These are phyloP conservation scores for Agaricales sp. DNA, from an alignment of 1,284 basidiomycete species.

Conservation along the genomic window DNA sequence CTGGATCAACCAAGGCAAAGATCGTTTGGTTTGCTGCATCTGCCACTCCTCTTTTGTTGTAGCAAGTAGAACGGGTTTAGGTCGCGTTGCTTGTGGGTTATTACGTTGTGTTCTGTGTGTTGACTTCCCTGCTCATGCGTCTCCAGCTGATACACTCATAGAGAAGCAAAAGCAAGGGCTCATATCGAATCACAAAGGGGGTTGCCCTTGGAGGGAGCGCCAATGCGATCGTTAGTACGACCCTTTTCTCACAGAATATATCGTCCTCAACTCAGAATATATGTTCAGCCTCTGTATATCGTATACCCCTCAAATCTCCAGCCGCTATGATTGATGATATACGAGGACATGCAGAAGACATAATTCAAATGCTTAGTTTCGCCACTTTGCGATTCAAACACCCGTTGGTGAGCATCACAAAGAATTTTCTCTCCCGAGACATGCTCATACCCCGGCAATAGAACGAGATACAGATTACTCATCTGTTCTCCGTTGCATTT, in stretches of 20 bases:
- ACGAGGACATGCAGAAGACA: constrained; percentile 38
- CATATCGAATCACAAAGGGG: constrained; percentile 62
- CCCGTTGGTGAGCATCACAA: constrained; percentile 46
- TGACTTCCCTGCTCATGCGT: no score
- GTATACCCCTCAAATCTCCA: constrained; percentile 60
- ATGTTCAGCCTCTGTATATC: constrained; percentile 56
- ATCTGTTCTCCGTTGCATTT: constrained; percentile 9
- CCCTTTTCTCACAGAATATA: constrained; percentile 1
- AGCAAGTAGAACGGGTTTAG: constrained; percentile 53
- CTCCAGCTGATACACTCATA: constrained; percentile 35
- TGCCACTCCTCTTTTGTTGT: constrained; percentile 67
- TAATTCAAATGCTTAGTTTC: constrained; percentile 38
- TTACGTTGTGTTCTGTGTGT: constrained; percentile 2
- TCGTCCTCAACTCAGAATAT: constrained; percentile 5
- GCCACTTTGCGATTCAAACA: constrained; percentile 52
- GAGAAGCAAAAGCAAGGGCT: constrained; percentile 60
- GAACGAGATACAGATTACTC: constrained; percentile 6
- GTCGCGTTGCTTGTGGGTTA: constrained; percentile 61
- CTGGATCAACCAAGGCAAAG: constrained; percentile 71
- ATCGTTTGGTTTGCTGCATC: constrained; percentile 59
- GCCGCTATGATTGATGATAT: constrained; percentile 47
- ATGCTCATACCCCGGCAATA: neutral
- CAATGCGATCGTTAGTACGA: constrained; percentile 61
- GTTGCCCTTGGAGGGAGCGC: constrained; percentile 70
- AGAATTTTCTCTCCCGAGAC: neutral